Base-by-base conservation (phyloP, 805 yeast genomes). In the Isabelozyma gotoi region DNA sequence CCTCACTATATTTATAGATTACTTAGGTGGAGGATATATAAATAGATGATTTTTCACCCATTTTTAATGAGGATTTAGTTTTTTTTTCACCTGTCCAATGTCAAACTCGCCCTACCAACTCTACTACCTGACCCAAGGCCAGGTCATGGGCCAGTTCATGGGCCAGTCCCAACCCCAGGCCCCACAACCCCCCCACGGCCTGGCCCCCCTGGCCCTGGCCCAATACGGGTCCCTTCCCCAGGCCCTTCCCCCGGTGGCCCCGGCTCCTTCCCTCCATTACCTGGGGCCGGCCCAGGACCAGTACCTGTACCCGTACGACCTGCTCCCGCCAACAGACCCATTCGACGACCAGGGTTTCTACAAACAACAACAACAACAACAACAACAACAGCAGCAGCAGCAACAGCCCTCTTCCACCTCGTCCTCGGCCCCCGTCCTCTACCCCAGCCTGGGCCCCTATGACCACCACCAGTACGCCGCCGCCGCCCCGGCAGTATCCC, bases 361-460 rank as follows among this genome's bases (percentile, higher is more conserved):
- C 42, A 31, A 42, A 39, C 51, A 45, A 33, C 43, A 21, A 29
- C 39, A 15, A 14, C 46, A 41, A 29, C 48, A 24, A 33, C 46
- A 42, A 34, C 52, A 44, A 31, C 46, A 38, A 33, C 44, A 17
- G 27, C 48, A 16, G 11, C 42, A 27, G 16, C 43, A 41, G 19
- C 44, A 34, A 17, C 50, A 47, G 20, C 43, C 20, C 34, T 2
- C 24, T 4, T 40, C 16, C 33, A 24, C 37, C n/a, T n/a, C n/a
- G n/a, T n/a, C n/a, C n/a, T n/a, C n/a, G n/a, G n/a, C n/a, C n/a
- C n/a, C n/a, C n/a, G n/a, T n/a, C n/a, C n/a, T n/a, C n/a, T n/a
- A n/a, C n/a, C n/a, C n/a, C n/a, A n/a, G n/a, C n/a, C n/a, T n/a
- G n/a, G n/a, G n/a, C n/a, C n/a, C 29, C 29, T 24, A n/a, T 7